phyloP scores from a whole-genome alignment of 2,329 filamentous ascomycete genomes.

The Cladobotryum mycophilum region DNA sequence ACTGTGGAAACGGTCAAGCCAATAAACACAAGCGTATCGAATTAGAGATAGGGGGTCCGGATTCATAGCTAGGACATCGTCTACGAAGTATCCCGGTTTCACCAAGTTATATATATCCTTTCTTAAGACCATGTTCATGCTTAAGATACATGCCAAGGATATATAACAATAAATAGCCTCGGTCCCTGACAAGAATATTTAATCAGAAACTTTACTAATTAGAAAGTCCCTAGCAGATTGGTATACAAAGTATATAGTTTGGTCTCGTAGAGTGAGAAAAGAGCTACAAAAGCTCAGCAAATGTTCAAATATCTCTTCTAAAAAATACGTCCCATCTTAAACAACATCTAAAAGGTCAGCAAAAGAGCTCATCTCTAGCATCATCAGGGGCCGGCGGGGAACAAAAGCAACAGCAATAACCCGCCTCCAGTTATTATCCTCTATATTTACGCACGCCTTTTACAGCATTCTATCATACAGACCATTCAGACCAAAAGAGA shows the following conservation, averaged over 20 bases:
- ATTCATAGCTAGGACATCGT: conserved; percentile 1
- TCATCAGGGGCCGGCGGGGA: too few relatives aligned
- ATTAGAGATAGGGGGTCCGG: conserved; percentile 9
- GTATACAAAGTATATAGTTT: conserved; percentile 31
- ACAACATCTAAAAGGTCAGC: conserved; percentile 2
- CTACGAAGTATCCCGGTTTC: conserved; percentile 1
- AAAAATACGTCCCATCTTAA: conserved; percentile 12
- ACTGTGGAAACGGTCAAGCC: conserved; percentile 15
- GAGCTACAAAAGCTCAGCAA: conserved; percentile 32
- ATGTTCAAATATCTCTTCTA: conserved; percentile 5
- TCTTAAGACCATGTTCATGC: conserved; percentile 7
- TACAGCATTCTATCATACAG: conserved; percentile 34
- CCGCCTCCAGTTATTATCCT: too few relatives aligned
- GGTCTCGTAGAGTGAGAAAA: conserved; percentile 30
- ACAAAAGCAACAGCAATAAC: too few relatives aligned
- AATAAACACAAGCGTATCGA: conserved; percentile 17
- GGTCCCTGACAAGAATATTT: conserved; percentile 23
- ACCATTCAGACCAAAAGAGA: conserved; percentile 28
- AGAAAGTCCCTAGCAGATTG: conserved; percentile 40
- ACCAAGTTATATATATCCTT: conserved; percentile 22
- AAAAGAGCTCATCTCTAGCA: conserved; percentile 26
- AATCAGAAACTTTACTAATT: neutral
- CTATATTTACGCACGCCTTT: too few relatives aligned
- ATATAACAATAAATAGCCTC: neutral
- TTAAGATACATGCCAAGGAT: neutral